Percentiles rank a stretch among this genome's conserved stretches.
These are phyloP conservation scores for Auricularia sp. DNA, from an alignment of 768 basidiomycete species.

Conservation along the genomic window DNA sequence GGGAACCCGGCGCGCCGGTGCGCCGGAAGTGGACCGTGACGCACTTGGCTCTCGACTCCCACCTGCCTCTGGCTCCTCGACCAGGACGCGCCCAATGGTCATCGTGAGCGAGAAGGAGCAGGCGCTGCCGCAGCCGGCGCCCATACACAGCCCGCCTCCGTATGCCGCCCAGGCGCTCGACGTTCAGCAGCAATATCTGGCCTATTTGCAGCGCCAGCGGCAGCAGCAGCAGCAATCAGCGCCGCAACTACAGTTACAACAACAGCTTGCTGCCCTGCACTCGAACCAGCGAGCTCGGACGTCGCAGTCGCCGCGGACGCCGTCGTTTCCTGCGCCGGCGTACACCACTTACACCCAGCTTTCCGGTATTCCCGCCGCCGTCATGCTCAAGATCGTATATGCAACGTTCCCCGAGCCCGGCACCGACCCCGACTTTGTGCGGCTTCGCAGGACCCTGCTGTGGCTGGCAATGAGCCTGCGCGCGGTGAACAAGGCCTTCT, in stretches of 20 bases:
- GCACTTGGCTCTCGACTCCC: background rate
- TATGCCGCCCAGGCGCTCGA: background rate
- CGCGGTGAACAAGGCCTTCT: slow-evolving; percentile 54
- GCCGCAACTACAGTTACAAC: background rate
- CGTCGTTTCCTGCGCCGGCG: background rate
- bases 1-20: too few relatives aligned
- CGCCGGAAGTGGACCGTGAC: too few relatives aligned
- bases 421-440: slow-evolving; percentile 31
- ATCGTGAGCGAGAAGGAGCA: background rate
- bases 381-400: slow-evolving; percentile 63
- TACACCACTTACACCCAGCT: slow-evolving; percentile 10
- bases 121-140: background rate
- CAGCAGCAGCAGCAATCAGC: background rate
- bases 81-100: background rate
- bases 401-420: slow-evolving; percentile 45
- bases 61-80: background rate
- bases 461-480: slow-evolving; percentile 59
- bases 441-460: slow-evolving; percentile 56
- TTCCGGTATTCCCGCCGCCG: slow-evolving; percentile 41
- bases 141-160: background rate
- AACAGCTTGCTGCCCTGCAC: background rate
- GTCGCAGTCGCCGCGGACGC: background rate
- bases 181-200: background rate
- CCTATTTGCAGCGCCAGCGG: background rate
- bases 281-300: background rate